Evolutionary conservation across 2,329 filamentous ascomycete species (phyloP).

Genomic region (Alternaria dauci): DNA sequence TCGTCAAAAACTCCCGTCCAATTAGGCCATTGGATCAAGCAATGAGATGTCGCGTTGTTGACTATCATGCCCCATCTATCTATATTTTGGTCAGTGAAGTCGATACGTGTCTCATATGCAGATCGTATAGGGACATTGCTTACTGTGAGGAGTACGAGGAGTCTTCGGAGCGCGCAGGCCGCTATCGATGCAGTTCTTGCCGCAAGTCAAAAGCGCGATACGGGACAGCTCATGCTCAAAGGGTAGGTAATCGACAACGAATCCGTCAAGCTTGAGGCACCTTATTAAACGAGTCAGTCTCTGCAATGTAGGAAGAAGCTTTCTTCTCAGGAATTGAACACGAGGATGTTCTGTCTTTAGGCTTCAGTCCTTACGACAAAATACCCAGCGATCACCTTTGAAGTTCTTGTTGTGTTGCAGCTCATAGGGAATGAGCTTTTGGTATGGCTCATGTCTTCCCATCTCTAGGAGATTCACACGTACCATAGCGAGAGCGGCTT

Average conservation of each 20-base stretch:
- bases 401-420: neutral
- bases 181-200: conserved; percentile 39
- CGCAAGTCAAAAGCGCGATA: conserved; percentile 35
- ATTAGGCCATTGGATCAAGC: conserved; percentile 36
- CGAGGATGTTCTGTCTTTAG: neutral
- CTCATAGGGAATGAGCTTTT: neutral
- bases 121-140: neutral
- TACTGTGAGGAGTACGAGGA: conserved; percentile 12
- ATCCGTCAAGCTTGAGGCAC: conserved; percentile 43
- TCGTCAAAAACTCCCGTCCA: conserved; percentile 38
- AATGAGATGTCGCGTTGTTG: conserved; percentile 30
- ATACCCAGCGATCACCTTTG: neutral
- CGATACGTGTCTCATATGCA: neutral
- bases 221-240: conserved; percentile 39
- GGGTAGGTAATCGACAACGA: conserved; percentile 45
- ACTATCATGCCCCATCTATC: conserved; percentile 26
- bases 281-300: conserved; percentile 9
- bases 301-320: neutral
- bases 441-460: neutral
- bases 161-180: conserved; percentile 39
- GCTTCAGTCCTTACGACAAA: neutral
- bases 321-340: neutral
- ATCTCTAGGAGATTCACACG: neutral
- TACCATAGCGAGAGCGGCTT: conserved; percentile 34
- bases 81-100: neutral